Evolutionary conservation across 2,329 filamentous ascomycete genomes (phyloP).

Genomic region (Xylaria sp.): DNA sequence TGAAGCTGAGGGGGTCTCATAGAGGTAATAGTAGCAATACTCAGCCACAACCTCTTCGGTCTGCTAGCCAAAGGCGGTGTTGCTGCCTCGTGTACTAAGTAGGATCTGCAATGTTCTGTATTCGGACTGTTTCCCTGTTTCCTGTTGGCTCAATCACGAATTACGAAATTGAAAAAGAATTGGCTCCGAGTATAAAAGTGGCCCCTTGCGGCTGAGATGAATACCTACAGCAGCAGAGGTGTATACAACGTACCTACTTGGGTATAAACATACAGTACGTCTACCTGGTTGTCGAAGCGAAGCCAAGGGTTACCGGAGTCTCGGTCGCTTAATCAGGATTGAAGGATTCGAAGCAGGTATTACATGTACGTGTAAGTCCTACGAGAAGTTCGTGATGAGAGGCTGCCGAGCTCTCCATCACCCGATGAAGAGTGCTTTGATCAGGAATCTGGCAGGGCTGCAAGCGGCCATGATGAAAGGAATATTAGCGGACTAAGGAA

Average conservation of each 20-base stretch:
- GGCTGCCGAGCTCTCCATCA: not conserved
- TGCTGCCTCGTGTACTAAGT: conserved; percentile 3
- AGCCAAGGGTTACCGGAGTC: not conserved
- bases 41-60: not conserved
- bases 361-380: not conserved
- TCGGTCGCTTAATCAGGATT: not conserved
- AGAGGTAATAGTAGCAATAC: not conserved
- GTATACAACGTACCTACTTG: too few species aligned
- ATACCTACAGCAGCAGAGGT: conserved; percentile 4
- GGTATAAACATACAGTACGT: too few species aligned
- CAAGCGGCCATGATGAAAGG: too few species aligned
- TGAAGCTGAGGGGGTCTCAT: too few species aligned
- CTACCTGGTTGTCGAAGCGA: too few species aligned
- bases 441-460: conserved; percentile 8
- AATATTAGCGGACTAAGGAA: too few species aligned
- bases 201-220: conserved; percentile 21
- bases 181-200: conserved; percentile 16
- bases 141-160: conserved; percentile 15
- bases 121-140: not conserved
- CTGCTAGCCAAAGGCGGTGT: not conserved
- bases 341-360: conserved; percentile 2
- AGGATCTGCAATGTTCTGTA: not conserved
- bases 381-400: not conserved
- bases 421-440: not conserved
- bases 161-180: conserved; percentile 7